Percentiles rank a stretch among this genome's conserved stretches.
These are phyloP conservation scores for Citrus australasica DNA, from an alignment of 345 rosid genomes.

Conservation along the genomic window DNA sequence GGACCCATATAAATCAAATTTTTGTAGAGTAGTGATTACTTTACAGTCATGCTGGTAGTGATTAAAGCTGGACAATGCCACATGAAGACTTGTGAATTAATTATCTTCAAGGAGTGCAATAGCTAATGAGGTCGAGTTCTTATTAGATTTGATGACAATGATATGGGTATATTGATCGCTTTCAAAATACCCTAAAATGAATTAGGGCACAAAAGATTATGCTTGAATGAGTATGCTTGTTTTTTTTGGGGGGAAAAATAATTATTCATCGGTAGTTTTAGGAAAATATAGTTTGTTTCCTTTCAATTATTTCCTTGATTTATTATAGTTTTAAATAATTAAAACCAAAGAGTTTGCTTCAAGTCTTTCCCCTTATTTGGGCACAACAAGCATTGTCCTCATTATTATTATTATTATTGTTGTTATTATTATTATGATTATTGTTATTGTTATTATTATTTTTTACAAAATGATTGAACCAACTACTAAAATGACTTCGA, in stretches of 20 bases:
- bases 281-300: not conserved
- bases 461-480: not conserved
- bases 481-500: constrained; percentile 3
- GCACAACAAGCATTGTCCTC: not conserved
- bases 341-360: not conserved
- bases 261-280: too few species aligned
- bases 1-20: constrained; percentile 21
- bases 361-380: too few species aligned
- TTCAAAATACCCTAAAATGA: not conserved
- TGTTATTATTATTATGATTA: too few species aligned
- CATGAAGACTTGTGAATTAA: not conserved
- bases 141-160: not conserved
- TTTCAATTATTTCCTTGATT: not conserved
- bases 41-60: constrained; percentile 9
- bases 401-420: not conserved
- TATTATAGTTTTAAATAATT: not conserved
- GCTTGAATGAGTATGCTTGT: too few species aligned
- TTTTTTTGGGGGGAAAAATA: too few species aligned
- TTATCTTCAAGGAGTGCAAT: not conserved
- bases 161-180: not conserved
- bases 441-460: too few species aligned
- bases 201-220: too few species aligned
- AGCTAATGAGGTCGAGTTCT: not conserved
- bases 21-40: constrained; percentile 10
- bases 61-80: constrained; percentile 7